These are phyloP conservation scores for Fraxinus anomala DNA, from an alignment of 257 asterid species.

Conservation along the genomic window DNA sequence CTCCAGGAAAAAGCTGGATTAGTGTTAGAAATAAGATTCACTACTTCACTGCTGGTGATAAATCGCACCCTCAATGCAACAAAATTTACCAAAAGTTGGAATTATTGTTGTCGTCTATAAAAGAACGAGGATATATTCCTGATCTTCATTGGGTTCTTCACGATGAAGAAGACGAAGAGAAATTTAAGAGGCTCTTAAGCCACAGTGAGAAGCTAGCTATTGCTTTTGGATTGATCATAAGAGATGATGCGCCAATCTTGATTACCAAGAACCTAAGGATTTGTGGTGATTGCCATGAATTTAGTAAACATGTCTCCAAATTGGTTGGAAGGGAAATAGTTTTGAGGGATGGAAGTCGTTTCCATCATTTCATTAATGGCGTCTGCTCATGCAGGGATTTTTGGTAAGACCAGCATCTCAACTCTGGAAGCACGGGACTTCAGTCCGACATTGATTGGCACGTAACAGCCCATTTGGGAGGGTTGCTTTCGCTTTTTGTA, in stretches of 20 bases:
- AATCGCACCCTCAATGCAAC: slow-evolving; percentile 28
- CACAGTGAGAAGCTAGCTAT: slow-evolving; percentile 44
- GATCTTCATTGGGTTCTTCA: slow-evolving; percentile 40
- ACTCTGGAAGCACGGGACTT: neutral
- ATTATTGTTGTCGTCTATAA: slow-evolving; percentile 21
- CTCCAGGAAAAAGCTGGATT: slow-evolving; percentile 41
- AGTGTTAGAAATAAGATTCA: slow-evolving; percentile 27
- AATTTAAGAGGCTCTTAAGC: slow-evolving; percentile 30
- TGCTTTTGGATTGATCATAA: slow-evolving; percentile 35
- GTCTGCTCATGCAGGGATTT: slow-evolving; percentile 43
- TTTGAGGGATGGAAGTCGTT: slow-evolving; percentile 40
- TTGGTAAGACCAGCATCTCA: slow-evolving; percentile 25
- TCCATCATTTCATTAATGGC: slow-evolving; percentile 37
- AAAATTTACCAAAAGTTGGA: slow-evolving; percentile 23
- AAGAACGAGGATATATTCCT: slow-evolving; percentile 29
- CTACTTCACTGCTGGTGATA: slow-evolving; percentile 36
- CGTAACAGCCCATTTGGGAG: no score
- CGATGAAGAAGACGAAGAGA: slow-evolving; percentile 33
- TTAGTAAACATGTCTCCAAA: slow-evolving; percentile 27
- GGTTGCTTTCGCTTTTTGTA: no score
- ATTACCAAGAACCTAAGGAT: slow-evolving; percentile 38
- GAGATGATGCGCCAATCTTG: slow-evolving; percentile 25
- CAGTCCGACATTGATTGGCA: neutral
- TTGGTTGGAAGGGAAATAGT: slow-evolving; percentile 31
- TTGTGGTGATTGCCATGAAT: slow-evolving; percentile 46